These are phyloP conservation scores for Meyerozyma smithsonii DNA, from an alignment of 1,139 yeast species.

Conservation along the genomic window DNA sequence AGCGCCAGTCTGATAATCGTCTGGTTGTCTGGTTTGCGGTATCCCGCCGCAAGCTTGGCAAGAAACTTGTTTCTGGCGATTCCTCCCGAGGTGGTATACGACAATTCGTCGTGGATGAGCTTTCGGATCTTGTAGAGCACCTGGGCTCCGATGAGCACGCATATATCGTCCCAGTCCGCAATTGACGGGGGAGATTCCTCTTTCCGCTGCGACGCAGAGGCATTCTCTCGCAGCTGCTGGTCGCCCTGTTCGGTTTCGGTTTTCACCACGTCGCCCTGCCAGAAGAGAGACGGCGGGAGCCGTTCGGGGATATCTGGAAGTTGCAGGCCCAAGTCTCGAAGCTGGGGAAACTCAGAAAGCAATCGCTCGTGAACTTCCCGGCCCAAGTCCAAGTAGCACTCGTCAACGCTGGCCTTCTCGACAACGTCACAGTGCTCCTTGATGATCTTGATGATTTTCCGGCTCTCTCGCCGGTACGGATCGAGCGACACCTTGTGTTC, in stretches of 20 bases:
- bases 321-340: slow-evolving; percentile 8
- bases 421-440: slow-evolving; percentile 54
- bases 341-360: slow-evolving; percentile 23
- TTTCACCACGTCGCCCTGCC: slow-evolving; percentile 26
- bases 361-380: slow-evolving; percentile 24
- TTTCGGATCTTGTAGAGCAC: slow-evolving; percentile 51
- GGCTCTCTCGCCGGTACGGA: slow-evolving; percentile 83
- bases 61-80: slow-evolving; percentile 68
- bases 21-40: slow-evolving; percentile 80
- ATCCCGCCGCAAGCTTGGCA: slow-evolving; percentile 89
- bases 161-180: slow-evolving; percentile 83
- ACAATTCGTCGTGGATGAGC: slow-evolving; percentile 48
- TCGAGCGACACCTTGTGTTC: slow-evolving; percentile 83
- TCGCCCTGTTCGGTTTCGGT: slow-evolving; percentile 12
- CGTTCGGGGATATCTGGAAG: slow-evolving; percentile 51
- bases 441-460: slow-evolving; percentile 69
- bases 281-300: slow-evolving; percentile 26
- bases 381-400: slow-evolving; percentile 83
- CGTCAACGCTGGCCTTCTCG: slow-evolving; percentile 96
- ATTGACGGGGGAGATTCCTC: slow-evolving; percentile 9
- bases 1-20: slow-evolving; percentile 58
- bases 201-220: slow-evolving; percentile 6
- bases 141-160: slow-evolving; percentile 61
- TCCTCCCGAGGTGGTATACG: slow-evolving; percentile 91
- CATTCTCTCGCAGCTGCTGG: slow-evolving; percentile 14